Evolutionary conservation across 768 basidiomycete species (phyloP).

Genomic region (Lyophyllum shimeji): DNA sequence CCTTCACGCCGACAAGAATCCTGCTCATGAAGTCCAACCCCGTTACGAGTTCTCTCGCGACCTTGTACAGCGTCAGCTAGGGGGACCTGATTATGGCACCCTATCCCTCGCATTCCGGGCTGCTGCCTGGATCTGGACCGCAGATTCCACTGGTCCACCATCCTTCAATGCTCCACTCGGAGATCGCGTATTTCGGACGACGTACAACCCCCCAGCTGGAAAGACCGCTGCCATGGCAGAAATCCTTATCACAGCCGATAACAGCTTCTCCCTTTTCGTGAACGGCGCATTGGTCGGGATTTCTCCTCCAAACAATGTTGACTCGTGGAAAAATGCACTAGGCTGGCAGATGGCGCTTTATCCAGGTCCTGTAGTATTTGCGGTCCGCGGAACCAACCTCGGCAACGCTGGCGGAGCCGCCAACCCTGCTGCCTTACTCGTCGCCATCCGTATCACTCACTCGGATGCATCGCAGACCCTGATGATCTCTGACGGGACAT

Average conservation of each 20-base stretch:
- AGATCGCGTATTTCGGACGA: slow-evolving; percentile 9
- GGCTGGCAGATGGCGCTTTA: slow-evolving; percentile 12
- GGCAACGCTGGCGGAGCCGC: neutral
- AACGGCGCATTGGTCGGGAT: slow-evolving; percentile 10
- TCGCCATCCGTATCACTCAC: slow-evolving; percentile 14
- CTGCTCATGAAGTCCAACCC: neutral
- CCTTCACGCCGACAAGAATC: slow-evolving; percentile 11
- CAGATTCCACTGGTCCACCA: slow-evolving; percentile 2
- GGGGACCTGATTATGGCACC: slow-evolving; percentile 1
- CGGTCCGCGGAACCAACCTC: slow-evolving; percentile 12
- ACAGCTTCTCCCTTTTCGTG: slow-evolving; percentile 10
- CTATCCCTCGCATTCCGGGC: slow-evolving; percentile 3
- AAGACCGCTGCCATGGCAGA: slow-evolving; percentile 13
- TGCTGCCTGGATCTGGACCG: slow-evolving; percentile 16
- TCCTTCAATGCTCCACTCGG: slow-evolving; percentile 6
- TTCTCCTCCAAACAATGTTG: neutral
- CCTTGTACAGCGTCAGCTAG: slow-evolving; percentile 3
- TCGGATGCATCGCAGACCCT: slow-evolving; percentile 12
- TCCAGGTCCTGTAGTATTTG: slow-evolving; percentile 14
- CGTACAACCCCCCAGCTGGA: slow-evolving; percentile 11
- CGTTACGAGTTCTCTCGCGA: neutral
- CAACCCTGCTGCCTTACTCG: slow-evolving; percentile 14
- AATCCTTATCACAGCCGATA: slow-evolving; percentile 13
- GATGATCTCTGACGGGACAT: slow-evolving; percentile 5
- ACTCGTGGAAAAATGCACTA: slow-evolving; percentile 12